Base-by-base conservation (phyloP, 2,329 filamentous ascomycete genomes). In the Purpureocillium takamizusanense region DNA sequence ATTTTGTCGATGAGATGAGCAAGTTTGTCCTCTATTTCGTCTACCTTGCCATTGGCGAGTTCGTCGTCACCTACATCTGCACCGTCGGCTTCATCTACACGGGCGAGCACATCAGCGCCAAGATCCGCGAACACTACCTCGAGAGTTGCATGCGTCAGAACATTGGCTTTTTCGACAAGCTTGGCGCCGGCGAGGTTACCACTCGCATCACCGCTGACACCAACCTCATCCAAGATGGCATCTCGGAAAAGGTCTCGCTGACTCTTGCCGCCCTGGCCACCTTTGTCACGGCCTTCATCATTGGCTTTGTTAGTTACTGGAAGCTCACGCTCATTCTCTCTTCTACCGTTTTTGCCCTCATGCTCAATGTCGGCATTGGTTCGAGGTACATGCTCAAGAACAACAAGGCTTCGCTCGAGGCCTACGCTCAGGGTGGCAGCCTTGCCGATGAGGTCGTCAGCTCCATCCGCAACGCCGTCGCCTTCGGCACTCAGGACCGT, bases 141-240 rank as follows among this genome's bases (percentile, higher is more conserved):
- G 74, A 81, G 50, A 86, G 84, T 45, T 89, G 88, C 54, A 67
- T 94, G 66, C 78, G 78, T 43, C 88, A 94, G 57, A 94, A 95
- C 57, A 90, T 94, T 57, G 88, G 78, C 33, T 94, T 86, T 60
- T 94, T 94, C 61, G 92, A 97, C 60, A 92, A 92, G 53, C 73
- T 95, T 12, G 90, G 89, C 37, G 84, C 88, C 27, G 89, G 90
- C 42, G 92, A 95, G 62, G 86, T 97, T 43, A 95, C 89, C 0
- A 95, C 89, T 1, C 81, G 89, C 46, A 95, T 95, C 50, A 97
- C 90, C 0, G 83, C 89, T 10, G 90, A 97, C 58, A 94, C 87
- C 33, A 95, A 95, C 53, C 68, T 94, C 38, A 82, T 97, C 39
- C 90, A 95, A 59, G 89, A 94, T 48, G 90, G 88, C 40, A 87